Base-by-base conservation (phyloP, 352 stramenopile genomes). In the Globisporangium carolinianum region DNA sequence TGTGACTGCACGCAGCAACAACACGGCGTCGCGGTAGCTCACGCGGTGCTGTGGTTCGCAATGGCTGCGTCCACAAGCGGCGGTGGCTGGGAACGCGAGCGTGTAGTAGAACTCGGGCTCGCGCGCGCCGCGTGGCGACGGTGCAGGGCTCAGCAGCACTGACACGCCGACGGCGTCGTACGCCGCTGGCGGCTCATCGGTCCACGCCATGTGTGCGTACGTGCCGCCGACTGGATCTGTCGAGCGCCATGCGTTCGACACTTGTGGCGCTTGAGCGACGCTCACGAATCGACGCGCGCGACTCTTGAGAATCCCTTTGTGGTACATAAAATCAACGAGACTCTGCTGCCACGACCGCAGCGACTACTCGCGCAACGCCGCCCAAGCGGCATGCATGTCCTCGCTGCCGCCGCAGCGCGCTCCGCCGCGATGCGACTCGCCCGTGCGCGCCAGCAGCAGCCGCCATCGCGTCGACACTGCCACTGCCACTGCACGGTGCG, bases 91-190 rank as follows among this genome's bases (percentile, higher is more conserved):
- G 53, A 93, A 93, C 38, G 80, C 77, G 35, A 93, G 66, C 41
- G 77, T 86, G 71, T 93, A 93, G 62, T 77, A 83, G 65, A 83
- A 91, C 39, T 77, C 72, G 51, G 56, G 71, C 51, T 75, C 68
- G 14, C 41, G 32, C 24, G 58, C 50, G 24, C 24, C 24, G 17
- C 75, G 76, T 5, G 82, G 79, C 7, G 76, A 87, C 39, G 59
- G 47, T 43, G 75, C 67, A 6, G 76, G 69, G 39, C 76, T 86
- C 6, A 59, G 46, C 35, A 62, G 48, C 36, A 89, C 63, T 5
- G 66, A 51, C 54, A 79, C 62, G 14, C 65, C 64, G 35, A 88
- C 61, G 35, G 79, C 72, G 55, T 76, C 62, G 56, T 84, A 85
- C 47, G 62, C 41, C 39, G 45, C 45, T 48, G 6, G 12, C n/a